Evolutionary conservation across 1,284 basidiomycete species (phyloP).

Genomic region (Malassezia caprae): DNA sequence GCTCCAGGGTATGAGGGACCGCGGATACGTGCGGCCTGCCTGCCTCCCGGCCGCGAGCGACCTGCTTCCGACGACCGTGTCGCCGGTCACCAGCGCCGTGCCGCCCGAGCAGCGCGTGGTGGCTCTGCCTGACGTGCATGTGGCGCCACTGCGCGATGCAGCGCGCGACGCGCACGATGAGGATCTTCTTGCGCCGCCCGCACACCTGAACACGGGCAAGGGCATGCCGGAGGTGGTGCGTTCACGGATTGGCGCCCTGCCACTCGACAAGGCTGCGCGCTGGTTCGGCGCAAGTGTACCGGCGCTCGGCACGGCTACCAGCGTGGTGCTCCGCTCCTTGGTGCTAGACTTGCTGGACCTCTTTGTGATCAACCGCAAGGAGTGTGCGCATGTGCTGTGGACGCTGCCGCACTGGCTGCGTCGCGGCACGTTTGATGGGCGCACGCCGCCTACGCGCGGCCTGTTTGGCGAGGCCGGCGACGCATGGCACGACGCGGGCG

Average conservation of each 20-base stretch:
- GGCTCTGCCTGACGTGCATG: constrained; percentile 51
- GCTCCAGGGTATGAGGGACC: constrained; percentile 20
- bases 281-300: constrained; percentile 54
- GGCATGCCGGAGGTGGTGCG: constrained; percentile 30
- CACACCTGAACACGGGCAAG: constrained; percentile 27
- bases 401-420: constrained; percentile 77
- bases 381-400: constrained; percentile 75
- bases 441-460: constrained; percentile 24
- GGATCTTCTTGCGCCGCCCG: neutral
- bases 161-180: constrained; percentile 6
- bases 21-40: constrained; percentile 24
- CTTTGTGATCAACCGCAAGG: constrained; percentile 92
- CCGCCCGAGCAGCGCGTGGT: constrained; percentile 20
- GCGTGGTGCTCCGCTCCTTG: constrained; percentile 68
- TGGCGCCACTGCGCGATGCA: constrained; percentile 20
- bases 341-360: constrained; percentile 77
- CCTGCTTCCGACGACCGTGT: constrained; percentile 36
- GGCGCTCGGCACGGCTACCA: constrained; percentile 60
- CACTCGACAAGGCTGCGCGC: constrained; percentile 22
- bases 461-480: constrained; percentile 36
- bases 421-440: constrained; percentile 58
- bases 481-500: constrained; percentile 23
- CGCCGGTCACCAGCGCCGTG: constrained; percentile 18
- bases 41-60: constrained; percentile 35
- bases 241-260: constrained; percentile 29